These are phyloP conservation scores for Nicotiana rustica DNA, from an alignment of 305 asterid species.

Conservation along the genomic window DNA sequence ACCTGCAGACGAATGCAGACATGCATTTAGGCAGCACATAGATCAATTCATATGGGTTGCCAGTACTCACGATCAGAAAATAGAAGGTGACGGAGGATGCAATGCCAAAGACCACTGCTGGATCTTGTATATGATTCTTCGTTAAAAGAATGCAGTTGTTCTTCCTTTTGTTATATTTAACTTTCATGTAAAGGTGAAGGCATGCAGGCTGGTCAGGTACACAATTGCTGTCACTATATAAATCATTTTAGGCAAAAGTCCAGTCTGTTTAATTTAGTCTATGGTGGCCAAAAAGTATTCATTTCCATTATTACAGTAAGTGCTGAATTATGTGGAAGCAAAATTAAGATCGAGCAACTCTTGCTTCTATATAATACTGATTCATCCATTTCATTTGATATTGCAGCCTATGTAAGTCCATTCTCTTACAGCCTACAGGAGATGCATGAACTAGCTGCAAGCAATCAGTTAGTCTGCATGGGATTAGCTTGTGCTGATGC, in stretches of 20 bases:
- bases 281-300: too few species aligned
- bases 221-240: background rate
- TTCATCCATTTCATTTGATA: background rate
- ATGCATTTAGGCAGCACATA: constrained; percentile 10
- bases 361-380: too few species aligned
- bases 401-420: background rate
- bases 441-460: background rate
- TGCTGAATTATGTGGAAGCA: too few species aligned
- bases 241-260: background rate
- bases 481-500: background rate
- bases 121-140: background rate
- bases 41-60: too few species aligned
- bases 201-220: background rate
- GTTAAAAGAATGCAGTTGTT: background rate
- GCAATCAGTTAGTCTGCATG: background rate
- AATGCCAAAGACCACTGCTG: background rate
- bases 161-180: background rate
- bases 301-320: too few species aligned
- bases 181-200: background rate
- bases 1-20: constrained; percentile 55
- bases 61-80: background rate
- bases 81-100: background rate
- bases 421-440: background rate
- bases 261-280: background rate
- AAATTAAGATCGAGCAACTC: too few species aligned